These are phyloP conservation scores for Fusarium gaditjirri DNA, from an alignment of 2,329 filamentous ascomycete genomes.

Conservation along the genomic window DNA sequence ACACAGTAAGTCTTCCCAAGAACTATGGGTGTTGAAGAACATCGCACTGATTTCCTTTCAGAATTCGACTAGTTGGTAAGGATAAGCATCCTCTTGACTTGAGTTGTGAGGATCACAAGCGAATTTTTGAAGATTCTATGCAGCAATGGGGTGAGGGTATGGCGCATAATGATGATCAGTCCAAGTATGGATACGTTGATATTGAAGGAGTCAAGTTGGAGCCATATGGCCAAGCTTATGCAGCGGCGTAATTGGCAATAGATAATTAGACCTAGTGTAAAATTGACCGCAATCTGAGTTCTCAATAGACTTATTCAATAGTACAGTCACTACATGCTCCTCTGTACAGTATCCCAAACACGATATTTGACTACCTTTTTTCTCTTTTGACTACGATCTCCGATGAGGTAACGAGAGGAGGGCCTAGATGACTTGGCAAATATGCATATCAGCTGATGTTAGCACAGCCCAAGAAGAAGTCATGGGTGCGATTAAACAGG, in stretches of 20 bases:
- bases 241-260: background rate
- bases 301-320: no score
- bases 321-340: background rate
- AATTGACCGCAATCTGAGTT: background rate
- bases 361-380: no score
- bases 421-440: background rate
- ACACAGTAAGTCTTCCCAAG: constrained; percentile 44
- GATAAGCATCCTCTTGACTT: constrained; percentile 68
- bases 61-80: constrained; percentile 48
- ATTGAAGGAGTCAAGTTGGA: constrained; percentile 47
- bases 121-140: constrained; percentile 46
- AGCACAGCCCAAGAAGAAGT: background rate
- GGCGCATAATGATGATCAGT: constrained; percentile 46
- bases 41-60: background rate
- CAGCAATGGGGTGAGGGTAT: constrained; percentile 46
- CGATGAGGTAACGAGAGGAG: background rate
- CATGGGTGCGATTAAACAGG: background rate
- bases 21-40: rapidly evolving
- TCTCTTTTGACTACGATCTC: no score
- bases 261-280: background rate
- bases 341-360: background rate
- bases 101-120: constrained; percentile 53
- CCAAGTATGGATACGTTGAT: constrained; percentile 48
- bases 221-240: constrained; percentile 47
- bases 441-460: background rate